A percentile compares a stretch with the other conserved stretches of the same genome.
Evolutionary conservation across 768 basidiomycete species (phyloP).

Genomic region (Porpolomopsis calyptriformis): DNA sequence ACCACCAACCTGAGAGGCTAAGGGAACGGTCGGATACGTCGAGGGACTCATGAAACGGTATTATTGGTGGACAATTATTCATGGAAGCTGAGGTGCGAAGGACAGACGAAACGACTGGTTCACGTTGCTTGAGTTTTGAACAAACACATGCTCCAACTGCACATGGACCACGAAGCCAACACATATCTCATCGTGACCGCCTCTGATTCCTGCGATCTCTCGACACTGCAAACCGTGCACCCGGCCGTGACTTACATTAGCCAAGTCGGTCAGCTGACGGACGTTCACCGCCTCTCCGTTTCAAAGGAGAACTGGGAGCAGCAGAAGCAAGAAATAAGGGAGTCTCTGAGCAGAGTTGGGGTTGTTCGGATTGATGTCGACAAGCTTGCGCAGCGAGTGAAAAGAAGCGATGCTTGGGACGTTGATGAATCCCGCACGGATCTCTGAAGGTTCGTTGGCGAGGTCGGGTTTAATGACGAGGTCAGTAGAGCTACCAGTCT

Average conservation of each 20-base stretch:
- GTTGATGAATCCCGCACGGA: too few species aligned
- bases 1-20: constrained; percentile 67
- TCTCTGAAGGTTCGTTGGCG: too few species aligned
- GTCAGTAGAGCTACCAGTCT: too few species aligned
- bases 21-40: constrained; percentile 19
- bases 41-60: not conserved
- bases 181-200: constrained; percentile 35
- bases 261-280: constrained; percentile 30
- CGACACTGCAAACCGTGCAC: constrained; percentile 22
- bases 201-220: constrained; percentile 21
- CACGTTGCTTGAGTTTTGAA: not conserved
- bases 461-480: too few species aligned
- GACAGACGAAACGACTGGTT: too few species aligned
- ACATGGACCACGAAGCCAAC: constrained; percentile 22
- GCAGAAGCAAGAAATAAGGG: constrained; percentile 21
- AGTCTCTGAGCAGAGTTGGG: constrained; percentile 20
- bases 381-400: constrained; percentile 24
- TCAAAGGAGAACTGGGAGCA: constrained; percentile 30
- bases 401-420: constrained; percentile 19
- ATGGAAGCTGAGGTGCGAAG: too few species aligned
- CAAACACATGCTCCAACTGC: not conserved
- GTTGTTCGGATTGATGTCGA: constrained; percentile 30
- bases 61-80: too few species aligned
- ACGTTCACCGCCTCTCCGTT: constrained; percentile 37
- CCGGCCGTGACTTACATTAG: constrained; percentile 29